Evolutionary conservation across 1,284 basidiomycete genomes (phyloP), one percentile per base, ranked within the genome.

Genomic region (Puccinia brachypodii): DNA sequence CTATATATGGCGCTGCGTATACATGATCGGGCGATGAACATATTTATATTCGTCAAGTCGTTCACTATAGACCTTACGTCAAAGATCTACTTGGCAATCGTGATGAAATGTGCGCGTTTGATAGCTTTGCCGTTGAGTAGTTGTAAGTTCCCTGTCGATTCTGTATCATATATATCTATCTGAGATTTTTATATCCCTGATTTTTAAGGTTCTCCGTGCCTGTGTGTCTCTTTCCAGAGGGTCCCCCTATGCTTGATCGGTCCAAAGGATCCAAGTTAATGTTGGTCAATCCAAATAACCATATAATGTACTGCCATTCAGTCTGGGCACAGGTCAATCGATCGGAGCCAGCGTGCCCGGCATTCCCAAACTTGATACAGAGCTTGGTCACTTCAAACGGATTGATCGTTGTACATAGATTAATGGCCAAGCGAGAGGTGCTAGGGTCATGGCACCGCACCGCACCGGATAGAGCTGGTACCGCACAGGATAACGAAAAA

Each of bases 251-350:
- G 31, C 9, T 62, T 62, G 3, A 62, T 62, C 33, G 9, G 8
- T 4, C 13, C 33, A 62, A 33, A 62, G 60, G 28, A 62, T 62
- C 60, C 28, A 33, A 62, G 60, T 62, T 62, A 19, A 33, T 36
- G 60, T 62, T 36, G 60, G 33, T 11, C 31, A 33, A 62, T 36
- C n/a, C 60, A 62, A 36, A 62, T 36, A 58, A 28, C 56, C n/a
- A 58, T 58, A 8, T n/a, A n/a, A n/a, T n/a, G n/a, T n/a, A n/a
- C 56, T 7, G 56, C 31, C 60, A 62, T 62, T 36, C 60, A 62
- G 60, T 62, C 60, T 62, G 60, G 60, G 60, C 60, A 62, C 60
- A 62, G 60, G 13, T 62, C 2, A 58, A 58, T 58, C 25, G 60
- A 62, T 62, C 31, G 60, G 25, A 62, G 33, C 8, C 60, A 36